These are phyloP conservation scores for Cladophialophora chaetospira DNA, from an alignment of 2,329 filamentous ascomycete genomes.

Conservation along the genomic window DNA sequence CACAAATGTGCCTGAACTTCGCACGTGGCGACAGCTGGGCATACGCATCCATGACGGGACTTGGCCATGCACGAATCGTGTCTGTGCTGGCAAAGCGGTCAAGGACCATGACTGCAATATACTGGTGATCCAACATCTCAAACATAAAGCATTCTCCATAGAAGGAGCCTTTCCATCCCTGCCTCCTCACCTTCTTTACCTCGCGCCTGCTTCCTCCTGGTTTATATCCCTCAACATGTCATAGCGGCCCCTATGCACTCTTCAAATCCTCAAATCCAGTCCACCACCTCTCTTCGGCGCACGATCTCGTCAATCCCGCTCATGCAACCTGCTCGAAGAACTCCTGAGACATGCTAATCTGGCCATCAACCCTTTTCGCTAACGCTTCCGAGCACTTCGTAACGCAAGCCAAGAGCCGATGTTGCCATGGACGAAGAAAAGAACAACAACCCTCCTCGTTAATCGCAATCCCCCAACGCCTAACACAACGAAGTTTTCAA, in stretches of 20 bases:
- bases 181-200: background rate
- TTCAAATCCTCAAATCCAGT: slow-evolving; percentile 4
- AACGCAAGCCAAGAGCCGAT: slow-evolving; percentile 21
- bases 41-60: background rate
- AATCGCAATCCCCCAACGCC: background rate
- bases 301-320: background rate
- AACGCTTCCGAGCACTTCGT: slow-evolving; percentile 32
- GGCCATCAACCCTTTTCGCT: slow-evolving; percentile 10
- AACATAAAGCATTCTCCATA: no score
- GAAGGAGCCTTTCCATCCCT: no score
- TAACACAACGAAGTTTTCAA: background rate
- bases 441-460: background rate
- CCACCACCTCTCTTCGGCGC: slow-evolving; percentile 13
- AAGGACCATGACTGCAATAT: background rate
- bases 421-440: background rate
- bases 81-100: slow-evolving; percentile 8
- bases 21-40: background rate
- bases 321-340: background rate
- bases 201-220: background rate
- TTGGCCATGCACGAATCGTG: background rate
- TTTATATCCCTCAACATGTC: no score
- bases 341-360: background rate
- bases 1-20: background rate
- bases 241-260: background rate
- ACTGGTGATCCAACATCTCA: no score